These are phyloP conservation scores for Aspergillus campestris DNA, from an alignment of 495 filamentous ascomycete genomes.

Conservation along the genomic window DNA sequence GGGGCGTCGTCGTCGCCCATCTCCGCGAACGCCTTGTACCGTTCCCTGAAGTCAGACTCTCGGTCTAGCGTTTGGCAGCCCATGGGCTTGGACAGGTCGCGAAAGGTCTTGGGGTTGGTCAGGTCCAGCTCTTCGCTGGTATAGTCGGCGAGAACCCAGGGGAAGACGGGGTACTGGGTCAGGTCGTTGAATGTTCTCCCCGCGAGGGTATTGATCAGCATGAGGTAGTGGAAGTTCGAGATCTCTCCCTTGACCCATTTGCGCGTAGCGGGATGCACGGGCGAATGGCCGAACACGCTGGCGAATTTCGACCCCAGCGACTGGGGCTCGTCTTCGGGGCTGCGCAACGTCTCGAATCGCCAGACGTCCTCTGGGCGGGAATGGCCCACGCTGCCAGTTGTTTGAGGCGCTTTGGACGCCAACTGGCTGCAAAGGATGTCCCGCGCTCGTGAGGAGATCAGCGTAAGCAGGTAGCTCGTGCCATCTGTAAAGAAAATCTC, in stretches of 20 bases:
- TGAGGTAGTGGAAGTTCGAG: constrained; percentile 97
- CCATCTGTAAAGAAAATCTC: constrained; percentile 97
- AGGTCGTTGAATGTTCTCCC: constrained; percentile 96
- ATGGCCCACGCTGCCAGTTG: constrained; percentile 44
- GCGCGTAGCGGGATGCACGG: constrained; percentile 72
- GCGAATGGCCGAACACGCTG: constrained; percentile 75
- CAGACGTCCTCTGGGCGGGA: constrained; percentile 63
- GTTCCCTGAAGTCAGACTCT: constrained; percentile 67
- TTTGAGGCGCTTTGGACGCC: constrained; percentile 67
- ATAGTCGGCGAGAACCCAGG: constrained; percentile 94
- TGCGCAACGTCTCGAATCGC: constrained; percentile 77
- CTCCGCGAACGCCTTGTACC: constrained; percentile 82
- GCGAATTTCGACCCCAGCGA: constrained; percentile 86
- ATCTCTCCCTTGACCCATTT: constrained; percentile 92
- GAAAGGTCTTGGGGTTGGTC: constrained; percentile 70
- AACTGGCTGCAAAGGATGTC: constrained; percentile 74
- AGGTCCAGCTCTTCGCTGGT: constrained; percentile 92
- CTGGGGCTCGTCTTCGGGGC: constrained; percentile 72
- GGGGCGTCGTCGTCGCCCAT: constrained; percentile 72
- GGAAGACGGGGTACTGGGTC: constrained; percentile 96
- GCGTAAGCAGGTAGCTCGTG: constrained; percentile 84
- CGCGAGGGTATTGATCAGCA: constrained; percentile 96
- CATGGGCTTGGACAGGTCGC: constrained; percentile 93
- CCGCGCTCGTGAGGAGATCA: constrained; percentile 59
- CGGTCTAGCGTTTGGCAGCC: constrained; percentile 77